phyloP scores from a whole-genome alignment of 192 early-diverging fungal species.

The Coemansia sp. region DNA sequence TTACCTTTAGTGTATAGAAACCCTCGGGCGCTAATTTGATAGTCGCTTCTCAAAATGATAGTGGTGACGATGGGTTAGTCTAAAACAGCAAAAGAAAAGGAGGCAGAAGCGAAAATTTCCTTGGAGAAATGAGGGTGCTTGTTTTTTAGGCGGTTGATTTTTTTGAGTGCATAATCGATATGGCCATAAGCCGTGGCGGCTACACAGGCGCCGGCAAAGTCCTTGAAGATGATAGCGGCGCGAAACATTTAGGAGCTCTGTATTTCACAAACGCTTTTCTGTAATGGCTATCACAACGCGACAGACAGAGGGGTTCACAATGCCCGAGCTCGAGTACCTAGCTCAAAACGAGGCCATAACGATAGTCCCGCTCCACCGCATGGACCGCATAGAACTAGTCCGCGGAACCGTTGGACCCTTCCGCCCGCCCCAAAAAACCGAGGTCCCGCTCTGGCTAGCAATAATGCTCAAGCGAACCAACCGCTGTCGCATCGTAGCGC shows the following conservation, averaged over 20 bases:
- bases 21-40: too few species aligned
- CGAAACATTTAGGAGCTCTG: not conserved
- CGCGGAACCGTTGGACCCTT: slow-evolving; percentile 75
- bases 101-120: not conserved
- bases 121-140: not conserved
- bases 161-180: not conserved
- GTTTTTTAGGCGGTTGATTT: not conserved
- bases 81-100: not conserved
- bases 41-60: not conserved
- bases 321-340: slow-evolving; percentile 84
- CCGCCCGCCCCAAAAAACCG: slow-evolving; percentile 70
- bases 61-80: not conserved
- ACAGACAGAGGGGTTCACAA: slow-evolving; percentile 61
- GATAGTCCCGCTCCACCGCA: slow-evolving; percentile 71
- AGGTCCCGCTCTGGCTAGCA: slow-evolving; percentile 90
- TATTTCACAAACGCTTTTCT: not conserved
- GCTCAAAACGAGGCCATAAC: slow-evolving; percentile 76
- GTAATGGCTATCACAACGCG: slow-evolving; percentile 39
- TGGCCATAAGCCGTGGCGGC: not conserved
- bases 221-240: not conserved
- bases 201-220: not conserved
- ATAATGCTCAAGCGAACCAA: slow-evolving; percentile 77
- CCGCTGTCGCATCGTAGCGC: slow-evolving; percentile 77
- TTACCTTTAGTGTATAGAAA: too few species aligned
- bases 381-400: slow-evolving; percentile 73